Conservation (phyloP, 2,329 filamentous ascomycete species). For the Seiridium cupressi region DNA sequence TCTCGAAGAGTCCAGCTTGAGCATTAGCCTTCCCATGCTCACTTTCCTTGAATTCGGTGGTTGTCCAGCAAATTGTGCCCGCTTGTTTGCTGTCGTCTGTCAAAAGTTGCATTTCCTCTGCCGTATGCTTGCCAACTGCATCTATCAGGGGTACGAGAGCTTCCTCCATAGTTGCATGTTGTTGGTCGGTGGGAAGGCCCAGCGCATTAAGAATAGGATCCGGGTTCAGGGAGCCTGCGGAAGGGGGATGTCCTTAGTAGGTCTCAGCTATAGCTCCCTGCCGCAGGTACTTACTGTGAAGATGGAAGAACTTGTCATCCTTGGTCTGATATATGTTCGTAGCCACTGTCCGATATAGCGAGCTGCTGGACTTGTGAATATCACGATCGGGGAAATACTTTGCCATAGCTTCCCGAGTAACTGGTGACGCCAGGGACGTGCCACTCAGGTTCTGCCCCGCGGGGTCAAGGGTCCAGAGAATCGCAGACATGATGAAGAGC, state of each 20-base stretch:
- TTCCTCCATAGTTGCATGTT: not conserved
- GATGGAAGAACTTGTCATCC: conserved; percentile 18
- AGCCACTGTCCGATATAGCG: conserved; percentile 15
- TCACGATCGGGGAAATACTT: not conserved
- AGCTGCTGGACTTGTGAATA: conserved; percentile 2
- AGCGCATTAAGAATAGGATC: conserved; percentile 10
- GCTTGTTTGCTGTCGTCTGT: conserved; percentile 18
- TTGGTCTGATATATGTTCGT: conserved; percentile 21
- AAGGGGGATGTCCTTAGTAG: not conserved
- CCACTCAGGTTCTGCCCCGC: conserved; percentile 9
- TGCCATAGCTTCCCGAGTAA: not conserved
- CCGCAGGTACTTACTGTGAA: conserved; percentile 11
- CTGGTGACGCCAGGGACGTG: conserved; percentile 12
- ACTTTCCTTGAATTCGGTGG: conserved; percentile 22
- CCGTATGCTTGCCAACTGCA: not conserved
- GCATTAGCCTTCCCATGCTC: conserved; percentile 23
- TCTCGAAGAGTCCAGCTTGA: conserved; percentile 18
- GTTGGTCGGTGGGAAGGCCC: conserved; percentile 13
- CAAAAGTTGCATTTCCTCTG: conserved; percentile 17
- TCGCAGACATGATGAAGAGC: conserved; percentile 39
- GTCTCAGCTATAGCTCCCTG: no score
- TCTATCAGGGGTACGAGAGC: not conserved
- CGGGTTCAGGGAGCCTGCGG: not conserved
- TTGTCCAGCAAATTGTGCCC: conserved; percentile 23
- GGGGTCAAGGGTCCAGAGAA: conserved; percentile 28